phyloP scores from a whole-genome alignment of 257 asterid species.

The Euphrasia confusa region DNA sequence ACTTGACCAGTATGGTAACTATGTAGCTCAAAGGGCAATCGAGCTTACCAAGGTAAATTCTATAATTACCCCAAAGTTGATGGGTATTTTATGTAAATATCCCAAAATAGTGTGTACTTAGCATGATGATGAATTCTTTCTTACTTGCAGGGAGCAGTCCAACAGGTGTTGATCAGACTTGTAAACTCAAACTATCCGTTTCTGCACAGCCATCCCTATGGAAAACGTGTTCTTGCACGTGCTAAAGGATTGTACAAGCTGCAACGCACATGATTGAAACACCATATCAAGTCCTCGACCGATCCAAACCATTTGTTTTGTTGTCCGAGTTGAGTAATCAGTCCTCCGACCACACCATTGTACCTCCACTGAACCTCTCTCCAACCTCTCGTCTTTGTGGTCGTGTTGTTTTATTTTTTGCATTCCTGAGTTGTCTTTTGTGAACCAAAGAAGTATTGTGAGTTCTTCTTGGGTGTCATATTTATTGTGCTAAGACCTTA shows the following conservation, averaged over 20 bases:
- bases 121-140: background rate
- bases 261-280: constrained; percentile 9
- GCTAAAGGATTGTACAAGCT: constrained; percentile 23
- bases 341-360: too few relatives aligned
- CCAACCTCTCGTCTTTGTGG: too few relatives aligned
- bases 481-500: background rate
- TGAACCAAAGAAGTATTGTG: background rate
- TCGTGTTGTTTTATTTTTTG: background rate
- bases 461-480: background rate
- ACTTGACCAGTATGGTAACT: constrained; percentile 66
- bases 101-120: background rate
- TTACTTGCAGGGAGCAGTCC: constrained; percentile 36
- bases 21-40: constrained; percentile 59
- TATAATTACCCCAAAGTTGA: background rate
- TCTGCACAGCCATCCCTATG: constrained; percentile 70
- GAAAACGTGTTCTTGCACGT: constrained; percentile 49
- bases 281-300: too few relatives aligned
- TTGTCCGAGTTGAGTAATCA: too few relatives aligned
- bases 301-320: too few relatives aligned
- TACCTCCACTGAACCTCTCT: too few relatives aligned
- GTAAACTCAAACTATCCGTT: constrained; percentile 24
- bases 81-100: background rate
- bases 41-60: constrained; percentile 36
- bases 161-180: constrained; percentile 16
- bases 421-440: too few relatives aligned